Evolutionary conservation across 83 land plant genomes (phyloP), one percentile per base, ranked within the genome.

Genomic region (Isoetes engelmannii): DNA sequence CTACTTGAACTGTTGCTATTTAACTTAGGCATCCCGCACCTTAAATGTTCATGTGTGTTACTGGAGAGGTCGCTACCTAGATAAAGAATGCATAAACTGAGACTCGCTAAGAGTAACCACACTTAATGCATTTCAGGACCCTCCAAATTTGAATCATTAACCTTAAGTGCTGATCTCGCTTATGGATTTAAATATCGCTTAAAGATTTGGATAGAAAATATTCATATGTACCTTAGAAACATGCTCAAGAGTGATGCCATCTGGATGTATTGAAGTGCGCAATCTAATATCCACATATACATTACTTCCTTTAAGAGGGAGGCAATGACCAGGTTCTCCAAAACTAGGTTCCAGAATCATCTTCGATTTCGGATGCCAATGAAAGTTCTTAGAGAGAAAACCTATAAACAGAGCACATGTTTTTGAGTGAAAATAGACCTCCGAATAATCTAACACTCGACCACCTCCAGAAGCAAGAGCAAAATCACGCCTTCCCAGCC

Each of bases 291-390:
- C 90, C 47, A 92, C 90, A 74, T 82, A 96, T 6, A 87, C 97
- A 60, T 76, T 80, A 62, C 79, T 82, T 5, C 99, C 95, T 63
- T 84, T 85, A 45, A 96, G 69, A 6, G 95, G 81, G 45, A 96
- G 78, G 71, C 99, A 96, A 72, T 87, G 83, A 5, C 99, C 99
- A 50, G 99, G 99, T 75, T 96, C 87, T 42, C 99, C 99, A 77
- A 89, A 96, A 59, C 99, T 96, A 6, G 99, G 99, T 50, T 83
- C 85, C 69, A 96, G 55, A 73, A 96, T 76, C 62, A 84, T 89
- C 5, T 78, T 56, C 0, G 99, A 87, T 51, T 71, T 51, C 44
- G 75, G 55, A 78, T 84, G 87, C 78, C 77, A 75, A 17, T 49
- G 70, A 48, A 66, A 50, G 10, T 63, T 55, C 18, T 64, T 67